A percentile compares a stretch with the other conserved stretches of the same genome.
phyloP scores from a whole-genome alignment of 139 green algal genomes.

The Desmodesmus armatus region DNA sequence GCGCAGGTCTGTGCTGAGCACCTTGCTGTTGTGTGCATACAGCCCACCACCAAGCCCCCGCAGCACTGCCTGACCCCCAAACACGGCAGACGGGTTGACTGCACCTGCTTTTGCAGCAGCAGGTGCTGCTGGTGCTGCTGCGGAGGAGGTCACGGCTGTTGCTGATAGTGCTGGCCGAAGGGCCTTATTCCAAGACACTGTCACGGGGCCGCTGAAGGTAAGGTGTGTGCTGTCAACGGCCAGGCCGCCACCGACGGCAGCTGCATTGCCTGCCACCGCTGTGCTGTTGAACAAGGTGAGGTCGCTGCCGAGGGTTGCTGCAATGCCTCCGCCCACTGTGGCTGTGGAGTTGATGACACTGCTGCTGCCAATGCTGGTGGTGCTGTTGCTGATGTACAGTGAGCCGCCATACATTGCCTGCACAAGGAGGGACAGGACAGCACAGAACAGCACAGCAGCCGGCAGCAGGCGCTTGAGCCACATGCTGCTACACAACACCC shows the following conservation, averaged over 20 bases:
- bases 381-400: constrained; percentile 1
- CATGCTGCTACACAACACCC: too few species aligned
- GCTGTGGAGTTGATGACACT: constrained; percentile 36
- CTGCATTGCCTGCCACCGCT: constrained; percentile 19
- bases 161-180: neutral
- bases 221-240: constrained; percentile 17
- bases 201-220: neutral
- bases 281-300: constrained; percentile 39
- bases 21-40: neutral
- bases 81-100: neutral
- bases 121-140: neutral
- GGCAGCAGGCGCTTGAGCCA: too few species aligned
- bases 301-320: constrained; percentile 7
- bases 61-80: constrained; percentile 14
- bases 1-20: neutral
- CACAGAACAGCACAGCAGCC: neutral
- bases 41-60: constrained; percentile 27
- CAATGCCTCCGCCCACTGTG: constrained; percentile 34
- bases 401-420: constrained; percentile 25
- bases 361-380: constrained; percentile 15
- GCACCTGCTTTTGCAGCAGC: neutral
- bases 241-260: constrained; percentile 35
- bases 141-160: neutral
- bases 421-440: neutral
- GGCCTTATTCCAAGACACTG: constrained; percentile 24